phyloP scores from a whole-genome alignment of 202 grass and related monocot species.

The Miscanthus sacchariflorus region DNA sequence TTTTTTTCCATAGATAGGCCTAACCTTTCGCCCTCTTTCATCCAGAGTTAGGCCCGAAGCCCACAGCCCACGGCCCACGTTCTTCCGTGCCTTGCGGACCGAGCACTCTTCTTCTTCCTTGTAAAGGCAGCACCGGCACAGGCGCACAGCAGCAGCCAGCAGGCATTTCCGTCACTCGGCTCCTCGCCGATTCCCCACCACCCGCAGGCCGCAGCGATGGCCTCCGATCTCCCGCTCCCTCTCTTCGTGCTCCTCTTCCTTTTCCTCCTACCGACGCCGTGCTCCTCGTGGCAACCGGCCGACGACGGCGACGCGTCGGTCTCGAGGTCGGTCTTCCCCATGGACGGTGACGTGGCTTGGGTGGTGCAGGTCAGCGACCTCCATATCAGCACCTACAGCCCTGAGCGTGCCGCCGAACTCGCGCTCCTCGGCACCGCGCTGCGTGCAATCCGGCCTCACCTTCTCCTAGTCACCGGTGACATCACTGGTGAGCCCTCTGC shows the following conservation, averaged over 20 bases:
- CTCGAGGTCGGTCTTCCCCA: constrained; percentile 66
- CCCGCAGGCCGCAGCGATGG: constrained; percentile 31
- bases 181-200: neutral
- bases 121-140: neutral
- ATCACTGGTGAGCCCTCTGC: constrained; percentile 67
- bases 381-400: constrained; percentile 73
- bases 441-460: constrained; percentile 66
- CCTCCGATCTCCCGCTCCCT: neutral
- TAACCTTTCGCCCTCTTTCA: too few species aligned
- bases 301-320: constrained; percentile 43
- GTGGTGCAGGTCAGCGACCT: constrained; percentile 84
- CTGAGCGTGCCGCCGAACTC: constrained; percentile 69
- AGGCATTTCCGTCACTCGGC: neutral
- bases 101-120: constrained; percentile 27
- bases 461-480: constrained; percentile 82
- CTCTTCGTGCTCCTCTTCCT: constrained; percentile 2
- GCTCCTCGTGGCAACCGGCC: constrained; percentile 13
- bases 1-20: too few species aligned
- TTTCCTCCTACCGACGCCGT: constrained; percentile 12
- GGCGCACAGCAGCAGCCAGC: neutral
- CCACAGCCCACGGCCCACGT: neutral
- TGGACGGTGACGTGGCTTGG: constrained; percentile 83
- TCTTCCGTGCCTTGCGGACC: constrained; percentile 13
- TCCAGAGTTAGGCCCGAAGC: neutral
- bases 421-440: constrained; percentile 59